A percentile compares a stretch with the other conserved stretches of the same genome.
phyloP scores from a whole-genome alignment of 164 flowering plant species.

The Annona cherimola region DNA sequence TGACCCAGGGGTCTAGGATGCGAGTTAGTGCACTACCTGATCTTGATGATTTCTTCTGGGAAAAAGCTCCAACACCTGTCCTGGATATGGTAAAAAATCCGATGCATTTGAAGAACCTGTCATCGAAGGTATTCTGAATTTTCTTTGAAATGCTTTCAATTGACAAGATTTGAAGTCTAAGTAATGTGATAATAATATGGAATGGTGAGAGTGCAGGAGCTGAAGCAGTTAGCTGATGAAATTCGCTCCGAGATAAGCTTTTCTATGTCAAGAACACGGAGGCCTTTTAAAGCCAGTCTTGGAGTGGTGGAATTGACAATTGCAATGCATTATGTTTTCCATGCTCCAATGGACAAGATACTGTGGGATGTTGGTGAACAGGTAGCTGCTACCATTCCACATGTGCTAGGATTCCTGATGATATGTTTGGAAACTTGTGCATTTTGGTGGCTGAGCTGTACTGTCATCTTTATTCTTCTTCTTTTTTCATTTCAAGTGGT shows the following conservation, averaged over 20 bases:
- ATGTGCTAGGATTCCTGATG: neutral
- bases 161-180: too few species aligned
- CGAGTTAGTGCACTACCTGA: conserved; percentile 42
- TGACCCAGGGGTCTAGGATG: conserved; percentile 34
- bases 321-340: conserved; percentile 79
- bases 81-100: conserved; percentile 81
- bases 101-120: conserved; percentile 66
- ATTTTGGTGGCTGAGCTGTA: neutral
- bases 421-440: neutral
- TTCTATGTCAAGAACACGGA: conserved; percentile 32
- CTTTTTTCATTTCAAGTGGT: neutral
- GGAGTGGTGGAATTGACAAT: conserved; percentile 77
- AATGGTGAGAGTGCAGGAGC: conserved; percentile 49
- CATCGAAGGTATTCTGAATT: conserved; percentile 44
- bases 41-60: conserved; percentile 52
- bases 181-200: conserved; percentile 9
- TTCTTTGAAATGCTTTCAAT: neutral
- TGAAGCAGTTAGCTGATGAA: conserved; percentile 79
- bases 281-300: conserved; percentile 50
- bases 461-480: too few species aligned
- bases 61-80: conserved; percentile 66
- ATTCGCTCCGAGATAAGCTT: conserved; percentile 63
- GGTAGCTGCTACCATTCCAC: conserved; percentile 26
- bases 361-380: conserved; percentile 88
- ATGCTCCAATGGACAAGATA: conserved; percentile 89